A percentile compares a stretch with the other conserved stretches of the same genome.
phyloP scores from a whole-genome alignment of 2,329 filamentous ascomycete genomes.

The Phialophora tarda region DNA sequence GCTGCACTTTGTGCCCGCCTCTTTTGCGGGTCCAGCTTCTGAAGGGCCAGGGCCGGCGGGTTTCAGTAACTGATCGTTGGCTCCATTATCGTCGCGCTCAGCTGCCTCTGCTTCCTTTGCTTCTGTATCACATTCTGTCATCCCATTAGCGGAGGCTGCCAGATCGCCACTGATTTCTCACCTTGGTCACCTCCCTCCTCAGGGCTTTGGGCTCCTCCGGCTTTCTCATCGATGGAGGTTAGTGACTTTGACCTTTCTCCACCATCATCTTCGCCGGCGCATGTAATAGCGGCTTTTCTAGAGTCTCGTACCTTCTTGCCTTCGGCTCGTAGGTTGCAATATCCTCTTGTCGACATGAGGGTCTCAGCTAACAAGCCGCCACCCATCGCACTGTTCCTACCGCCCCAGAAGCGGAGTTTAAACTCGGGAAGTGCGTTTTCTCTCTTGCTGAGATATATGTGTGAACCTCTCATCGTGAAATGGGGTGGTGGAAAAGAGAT shows the following conservation, averaged over 20 bases:
- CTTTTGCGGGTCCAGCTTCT: not conserved
- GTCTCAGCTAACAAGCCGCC: not conserved
- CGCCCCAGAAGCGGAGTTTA: conserved; percentile 3
- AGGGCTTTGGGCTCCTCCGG: not conserved
- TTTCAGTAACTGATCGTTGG: not conserved
- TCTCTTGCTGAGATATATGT: not conserved
- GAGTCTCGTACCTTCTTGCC: not conserved
- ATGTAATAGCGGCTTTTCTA: not conserved
- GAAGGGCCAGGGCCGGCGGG: not conserved
- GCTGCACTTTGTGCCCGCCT: not conserved
- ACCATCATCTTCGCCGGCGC: not conserved
- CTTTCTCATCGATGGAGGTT: not conserved
- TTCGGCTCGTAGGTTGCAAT: not conserved
- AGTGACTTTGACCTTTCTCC: not conserved
- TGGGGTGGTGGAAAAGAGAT: not conserved
- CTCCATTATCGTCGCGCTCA: not conserved
- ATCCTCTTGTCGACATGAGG: not conserved
- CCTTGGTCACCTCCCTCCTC: not conserved
- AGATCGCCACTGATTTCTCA: not conserved
- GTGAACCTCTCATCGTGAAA: not conserved
- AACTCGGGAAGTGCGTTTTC: not conserved
- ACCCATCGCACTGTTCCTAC: conserved; percentile 1
- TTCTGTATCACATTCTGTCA: not conserved
- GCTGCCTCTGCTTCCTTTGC: not conserved
- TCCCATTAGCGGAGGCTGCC: not conserved